Conservation (phyloP, 1,284 basidiomycete species). For the Psilocybe mexicana region DNA sequence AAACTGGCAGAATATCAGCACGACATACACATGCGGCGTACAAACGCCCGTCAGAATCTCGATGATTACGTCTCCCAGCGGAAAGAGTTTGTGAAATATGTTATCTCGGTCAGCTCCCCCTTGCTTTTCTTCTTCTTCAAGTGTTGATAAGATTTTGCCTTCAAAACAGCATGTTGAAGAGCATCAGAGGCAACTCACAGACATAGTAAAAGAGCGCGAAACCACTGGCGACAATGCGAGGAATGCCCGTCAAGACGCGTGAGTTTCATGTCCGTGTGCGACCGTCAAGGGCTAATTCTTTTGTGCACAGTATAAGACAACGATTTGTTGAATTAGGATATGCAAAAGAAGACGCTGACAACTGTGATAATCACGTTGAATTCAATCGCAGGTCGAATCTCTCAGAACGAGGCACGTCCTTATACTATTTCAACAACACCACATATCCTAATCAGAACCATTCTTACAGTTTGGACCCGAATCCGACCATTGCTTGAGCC, state of each 20-base stretch:
- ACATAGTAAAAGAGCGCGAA: not conserved
- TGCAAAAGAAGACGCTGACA: not conserved
- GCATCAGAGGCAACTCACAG: not conserved
- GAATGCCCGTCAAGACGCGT: constrained; percentile 8
- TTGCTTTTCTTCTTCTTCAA: not conserved
- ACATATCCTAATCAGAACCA: no score
- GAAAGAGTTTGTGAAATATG: constrained; percentile 19
- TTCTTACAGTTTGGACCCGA: no score
- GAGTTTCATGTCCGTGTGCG: not conserved
- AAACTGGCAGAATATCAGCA: constrained; percentile 22
- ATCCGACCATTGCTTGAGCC: no score
- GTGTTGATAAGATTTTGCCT: not conserved
- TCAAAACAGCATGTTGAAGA: not conserved
- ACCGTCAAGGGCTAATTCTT: no score
- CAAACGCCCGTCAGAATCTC: constrained; percentile 28
- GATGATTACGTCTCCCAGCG: constrained; percentile 28
- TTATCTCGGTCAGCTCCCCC: constrained; percentile 18
- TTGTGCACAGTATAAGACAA: constrained; percentile 7
- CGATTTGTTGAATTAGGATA: constrained; percentile 15
- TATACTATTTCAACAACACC: no score
- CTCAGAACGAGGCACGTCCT: no score
- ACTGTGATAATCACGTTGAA: not conserved
- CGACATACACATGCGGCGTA: constrained; percentile 24
- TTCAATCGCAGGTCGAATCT: no score
- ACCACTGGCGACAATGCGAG: not conserved